Evolutionary conservation across 768 basidiomycete genomes (phyloP).

Genomic region (Leccinum sublutescens): DNA sequence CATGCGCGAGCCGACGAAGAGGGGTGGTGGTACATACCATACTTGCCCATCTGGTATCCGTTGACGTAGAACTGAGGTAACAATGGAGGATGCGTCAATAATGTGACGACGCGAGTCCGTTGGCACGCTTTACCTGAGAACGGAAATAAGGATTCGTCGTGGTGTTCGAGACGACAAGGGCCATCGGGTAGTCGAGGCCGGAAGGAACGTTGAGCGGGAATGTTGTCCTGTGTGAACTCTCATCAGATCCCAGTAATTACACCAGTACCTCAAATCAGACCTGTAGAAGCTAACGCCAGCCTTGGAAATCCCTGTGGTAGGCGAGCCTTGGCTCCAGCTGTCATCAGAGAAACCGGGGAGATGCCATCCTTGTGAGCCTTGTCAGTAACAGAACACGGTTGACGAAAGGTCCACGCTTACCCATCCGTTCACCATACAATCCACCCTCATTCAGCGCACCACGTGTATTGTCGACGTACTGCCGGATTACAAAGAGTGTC

Average conservation of each 20-base stretch:
- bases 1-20: too few species aligned
- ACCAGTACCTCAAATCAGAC: constrained; percentile 17
- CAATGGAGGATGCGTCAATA: background rate
- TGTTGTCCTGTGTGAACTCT: constrained; percentile 20
- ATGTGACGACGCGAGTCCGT: background rate
- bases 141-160: constrained; percentile 45
- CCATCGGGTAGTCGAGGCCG: constrained; percentile 49
- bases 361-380: constrained; percentile 40
- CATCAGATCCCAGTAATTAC: background rate
- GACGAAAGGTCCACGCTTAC: background rate
- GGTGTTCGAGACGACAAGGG: constrained; percentile 44
- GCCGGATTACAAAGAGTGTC: background rate
- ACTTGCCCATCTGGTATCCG: constrained; percentile 29
- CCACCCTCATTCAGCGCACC: constrained; percentile 64
- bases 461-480: constrained; percentile 49
- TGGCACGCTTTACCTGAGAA: constrained; percentile 18
- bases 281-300: constrained; percentile 52
- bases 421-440: constrained; percentile 53
- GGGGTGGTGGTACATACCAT: constrained; percentile 6
- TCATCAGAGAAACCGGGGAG: constrained; percentile 54
- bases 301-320: constrained; percentile 39
- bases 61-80: constrained; percentile 24
- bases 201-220: constrained; percentile 45
- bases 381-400: constrained; percentile 3
- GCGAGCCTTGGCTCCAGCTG: constrained; percentile 42